A percentile compares a stretch with the other conserved stretches of the same genome.
phyloP scores from a whole-genome alignment of 1,284 basidiomycete species.

The Fomitopsis pinicola region DNA sequence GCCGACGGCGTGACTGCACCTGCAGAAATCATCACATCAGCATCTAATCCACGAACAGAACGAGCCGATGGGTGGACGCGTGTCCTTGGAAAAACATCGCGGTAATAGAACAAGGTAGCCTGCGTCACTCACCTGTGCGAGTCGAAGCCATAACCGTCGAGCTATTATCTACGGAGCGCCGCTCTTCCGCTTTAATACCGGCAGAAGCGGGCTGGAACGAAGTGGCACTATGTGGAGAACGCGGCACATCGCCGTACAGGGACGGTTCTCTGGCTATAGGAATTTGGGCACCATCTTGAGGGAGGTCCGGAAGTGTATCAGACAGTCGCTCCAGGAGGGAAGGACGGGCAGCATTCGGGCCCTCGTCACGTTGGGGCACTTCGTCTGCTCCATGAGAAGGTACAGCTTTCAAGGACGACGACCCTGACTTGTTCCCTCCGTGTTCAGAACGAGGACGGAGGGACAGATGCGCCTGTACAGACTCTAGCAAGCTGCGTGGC shows the following conservation, averaged over 20 bases:
- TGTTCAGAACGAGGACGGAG: slow-evolving; percentile 2
- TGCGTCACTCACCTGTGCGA: neutral
- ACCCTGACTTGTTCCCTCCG: slow-evolving; percentile 4
- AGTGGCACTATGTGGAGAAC: neutral
- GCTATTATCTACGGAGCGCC: neutral
- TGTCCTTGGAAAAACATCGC: neutral
- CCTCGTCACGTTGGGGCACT: slow-evolving; percentile 7
- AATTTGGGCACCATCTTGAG: neutral
- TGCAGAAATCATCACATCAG: neutral
- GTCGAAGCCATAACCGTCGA: neutral
- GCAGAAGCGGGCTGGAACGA: neutral
- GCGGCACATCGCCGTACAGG: neutral
- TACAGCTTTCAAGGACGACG: neutral
- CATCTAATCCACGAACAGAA: neutral
- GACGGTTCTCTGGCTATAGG: neutral
- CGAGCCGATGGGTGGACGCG: neutral
- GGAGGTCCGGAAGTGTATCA: neutral
- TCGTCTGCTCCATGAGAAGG: slow-evolving; percentile 9
- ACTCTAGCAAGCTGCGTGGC: slow-evolving; percentile 34
- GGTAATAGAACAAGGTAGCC: neutral
- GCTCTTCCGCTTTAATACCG: neutral
- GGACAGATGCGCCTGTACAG: slow-evolving; percentile 46
- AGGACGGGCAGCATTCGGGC: slow-evolving; percentile 13
- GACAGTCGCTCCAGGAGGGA: slow-evolving; percentile 21
- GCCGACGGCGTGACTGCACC: neutral